These are phyloP conservation scores for Penicillium psychrofluorescens DNA, from an alignment of 495 filamentous ascomycete species.

Conservation along the genomic window DNA sequence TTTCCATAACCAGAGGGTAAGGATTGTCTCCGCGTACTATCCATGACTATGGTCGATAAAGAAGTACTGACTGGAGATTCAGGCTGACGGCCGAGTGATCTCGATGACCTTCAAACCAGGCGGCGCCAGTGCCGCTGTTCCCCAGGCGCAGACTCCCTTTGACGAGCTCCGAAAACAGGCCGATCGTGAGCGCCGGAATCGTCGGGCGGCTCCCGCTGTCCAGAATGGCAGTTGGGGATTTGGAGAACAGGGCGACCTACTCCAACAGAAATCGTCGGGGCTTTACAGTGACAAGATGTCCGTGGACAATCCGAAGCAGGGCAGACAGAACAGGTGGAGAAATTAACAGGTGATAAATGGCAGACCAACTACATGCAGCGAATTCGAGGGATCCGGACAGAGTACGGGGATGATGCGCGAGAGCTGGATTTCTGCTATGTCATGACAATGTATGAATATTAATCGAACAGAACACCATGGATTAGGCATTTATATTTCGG, in stretches of 20 bases:
- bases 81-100: slow-evolving; percentile 84
- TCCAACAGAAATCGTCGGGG: slow-evolving; percentile 7
- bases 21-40: slow-evolving; percentile 4
- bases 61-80: slow-evolving; percentile 13
- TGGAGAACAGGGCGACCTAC: not conserved
- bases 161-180: slow-evolving; percentile 38
- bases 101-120: slow-evolving; percentile 63
- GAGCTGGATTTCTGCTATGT: no score
- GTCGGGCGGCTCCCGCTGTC: slow-evolving; percentile 9
- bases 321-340: slow-evolving; percentile 13
- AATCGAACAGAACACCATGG: no score
- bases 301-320: slow-evolving; percentile 28
- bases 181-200: slow-evolving; percentile 37
- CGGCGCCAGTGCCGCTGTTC: slow-evolving; percentile 14
- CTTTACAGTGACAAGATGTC: slow-evolving; percentile 41
- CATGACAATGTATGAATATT: no score
- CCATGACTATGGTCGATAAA: not conserved
- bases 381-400: no score
- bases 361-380: not conserved
- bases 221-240: not conserved
- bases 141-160: slow-evolving; percentile 25
- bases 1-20: slow-evolving; percentile 82
- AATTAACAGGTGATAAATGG: not conserved
- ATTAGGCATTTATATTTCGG: no score
- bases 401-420: no score